Base-by-base conservation (phyloP, 352 stramenopile species). In the Phytophthora fragariaefolia region DNA sequence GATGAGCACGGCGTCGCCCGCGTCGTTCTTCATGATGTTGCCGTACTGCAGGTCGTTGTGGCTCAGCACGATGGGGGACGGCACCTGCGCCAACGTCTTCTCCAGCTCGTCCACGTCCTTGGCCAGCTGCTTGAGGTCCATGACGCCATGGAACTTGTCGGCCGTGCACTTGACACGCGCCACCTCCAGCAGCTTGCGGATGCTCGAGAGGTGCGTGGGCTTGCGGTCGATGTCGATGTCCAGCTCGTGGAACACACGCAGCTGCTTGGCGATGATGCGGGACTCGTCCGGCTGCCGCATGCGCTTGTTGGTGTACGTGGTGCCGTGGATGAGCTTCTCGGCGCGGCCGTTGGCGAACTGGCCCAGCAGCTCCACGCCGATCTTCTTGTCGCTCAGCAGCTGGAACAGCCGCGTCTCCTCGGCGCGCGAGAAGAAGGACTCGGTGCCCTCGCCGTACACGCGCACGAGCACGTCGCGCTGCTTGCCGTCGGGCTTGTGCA, bases 31-130 rank as follows among this genome's bases (percentile, higher is more conserved):
- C 78, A 98, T 94, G 51, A 98, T 90, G 78, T 98, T 98, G 54
- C 93, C 93, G 67, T 95, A 94, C 60, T 98, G 89, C 60, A 98
- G 66, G 70, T 98, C 93, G 71, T 98, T 98, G 76, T 98, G 93
- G 63, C 87, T 95, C 47, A 98, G 76, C 48, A 97, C 88, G 30
- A 92, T 50, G 28, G 83, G 81, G 30, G 83, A 96, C 24, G 86
- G 66, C 43, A 97, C 85, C 13, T 76, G 17, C 10, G 66, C 75
- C 18, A 92, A 69, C 8, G 82, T 46, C 24, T 69, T 53, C 56
- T 94, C 80, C 36, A 94, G 58, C 45, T 86, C 80, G n/a, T 87
- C 63, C 20, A 93, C 58, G 54, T 90, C 77, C 0, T 57, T 42
- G 0, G 27, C 69, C 22, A 84, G 61, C n/a, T 82, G 53, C 26